Evolutionary conservation across 768 basidiomycete genomes (phyloP), one percentile per base, ranked within the genome.

Genomic region (Coprinellus aureogranulatus): DNA sequence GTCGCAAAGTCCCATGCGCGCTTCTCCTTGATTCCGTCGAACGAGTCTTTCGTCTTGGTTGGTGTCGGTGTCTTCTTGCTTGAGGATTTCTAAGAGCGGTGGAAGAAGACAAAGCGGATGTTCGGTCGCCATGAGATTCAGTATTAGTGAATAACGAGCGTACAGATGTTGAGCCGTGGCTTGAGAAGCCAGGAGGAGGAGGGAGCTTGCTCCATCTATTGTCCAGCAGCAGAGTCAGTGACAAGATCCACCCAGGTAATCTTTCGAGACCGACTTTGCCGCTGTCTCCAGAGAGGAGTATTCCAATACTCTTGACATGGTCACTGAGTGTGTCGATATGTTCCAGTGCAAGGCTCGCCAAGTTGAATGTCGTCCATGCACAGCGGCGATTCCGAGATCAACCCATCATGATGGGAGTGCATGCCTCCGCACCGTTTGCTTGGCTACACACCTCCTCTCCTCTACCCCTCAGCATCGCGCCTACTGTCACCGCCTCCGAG

Each of bases 1-100:
- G 87, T 81, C 39, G 92, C 92, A 41, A 91, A 78, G 60, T 93
- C 91, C 89, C 92, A 92, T 42, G 92, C 92, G 26, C 90, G 86
- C 65, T 82, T 87, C 61, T 83, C 83, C 68, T 92, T 92, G 59
- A 94, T 76, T 23, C 73, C 70, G 61, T 88, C 82, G 62, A 90
- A 86, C 3, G 84, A 83, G 22, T 72, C 74, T 4, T 81, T 71
- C 0, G 78, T 64, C 57, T 61, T 73, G 62, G 68, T 83, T 70
- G 65, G 66, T 48, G 58, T 70, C 63, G 67, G 81, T 26, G 80
- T 71, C 84, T 88, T 67, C 53, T 44, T 44, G 20, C 18, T 44
- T 41, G 8, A 41, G 41, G 22, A 40, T 37, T 25, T 47, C 46
- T 42, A 34, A 34, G 34, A 34, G 14, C 14, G 26, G 45, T 23